Evolutionary conservation across 1,284 basidiomycete species (phyloP).

Genomic region (Gymnopus androsaceus): DNA sequence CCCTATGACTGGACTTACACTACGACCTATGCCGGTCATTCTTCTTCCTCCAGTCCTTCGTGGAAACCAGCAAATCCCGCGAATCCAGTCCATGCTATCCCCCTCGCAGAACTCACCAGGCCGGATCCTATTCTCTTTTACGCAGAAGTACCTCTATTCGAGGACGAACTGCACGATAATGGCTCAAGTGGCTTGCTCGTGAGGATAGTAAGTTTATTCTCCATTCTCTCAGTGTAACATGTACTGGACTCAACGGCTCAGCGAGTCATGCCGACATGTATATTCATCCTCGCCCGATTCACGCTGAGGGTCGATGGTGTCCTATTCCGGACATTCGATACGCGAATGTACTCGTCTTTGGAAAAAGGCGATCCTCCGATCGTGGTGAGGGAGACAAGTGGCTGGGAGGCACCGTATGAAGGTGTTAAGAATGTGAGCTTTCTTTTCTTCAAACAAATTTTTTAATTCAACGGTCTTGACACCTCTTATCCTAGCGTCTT

Average conservation of each 20-base stretch:
- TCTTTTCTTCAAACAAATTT: background rate
- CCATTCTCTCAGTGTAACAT: background rate
- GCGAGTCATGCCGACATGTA: slow-evolving; percentile 97
- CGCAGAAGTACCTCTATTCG: slow-evolving; percentile 88
- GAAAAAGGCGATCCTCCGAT: slow-evolving; percentile 44
- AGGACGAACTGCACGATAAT: slow-evolving; percentile 95
- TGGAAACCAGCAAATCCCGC: slow-evolving; percentile 60
- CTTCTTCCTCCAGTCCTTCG: slow-evolving; percentile 7
- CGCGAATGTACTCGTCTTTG: slow-evolving; percentile 89
- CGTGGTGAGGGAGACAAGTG: slow-evolving; percentile 81
- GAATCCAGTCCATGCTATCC: slow-evolving; percentile 59
- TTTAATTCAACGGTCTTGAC: background rate
- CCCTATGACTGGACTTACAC: slow-evolving; percentile 99
- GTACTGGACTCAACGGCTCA: slow-evolving; percentile 33
- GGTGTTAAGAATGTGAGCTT: slow-evolving; percentile 52
- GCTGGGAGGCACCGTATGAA: slow-evolving; percentile 89
- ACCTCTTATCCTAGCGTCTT: slow-evolving; percentile 53
- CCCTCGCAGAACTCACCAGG: slow-evolving; percentile 80
- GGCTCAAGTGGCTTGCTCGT: slow-evolving; percentile 82
- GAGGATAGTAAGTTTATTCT: slow-evolving; percentile 69
- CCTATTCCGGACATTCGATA: slow-evolving; percentile 89
- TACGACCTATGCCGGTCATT: slow-evolving; percentile 79
- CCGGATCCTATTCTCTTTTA: slow-evolving; percentile 95
- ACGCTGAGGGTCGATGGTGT: slow-evolving; percentile 96
- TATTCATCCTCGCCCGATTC: slow-evolving; percentile 90